These are phyloP conservation scores for Prototheca wickerhamii DNA, from an alignment of 163 green algal species.

Conservation along the genomic window DNA sequence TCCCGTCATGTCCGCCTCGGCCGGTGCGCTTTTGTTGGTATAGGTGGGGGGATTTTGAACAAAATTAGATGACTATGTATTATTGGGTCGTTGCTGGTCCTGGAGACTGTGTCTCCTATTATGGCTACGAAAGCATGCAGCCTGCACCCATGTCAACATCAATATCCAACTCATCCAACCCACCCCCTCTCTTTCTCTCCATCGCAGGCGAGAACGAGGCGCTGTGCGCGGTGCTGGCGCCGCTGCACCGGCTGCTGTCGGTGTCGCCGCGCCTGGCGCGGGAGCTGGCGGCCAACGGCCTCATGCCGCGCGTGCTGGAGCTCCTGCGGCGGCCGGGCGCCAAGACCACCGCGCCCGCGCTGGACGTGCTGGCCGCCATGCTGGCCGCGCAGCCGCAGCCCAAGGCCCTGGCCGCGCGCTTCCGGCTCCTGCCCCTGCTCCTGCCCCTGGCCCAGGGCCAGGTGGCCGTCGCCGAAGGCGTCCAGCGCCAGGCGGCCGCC, in stretches of 20 bases:
- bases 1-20: slow-evolving; percentile 22
- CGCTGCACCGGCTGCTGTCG: slow-evolving; percentile 36
- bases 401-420: slow-evolving; percentile 23
- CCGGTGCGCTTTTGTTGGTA: no score
- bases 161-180: no score
- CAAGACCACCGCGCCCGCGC: slow-evolving; percentile 47
- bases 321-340: slow-evolving; percentile 33
- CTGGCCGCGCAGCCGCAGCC: slow-evolving; percentile 62
- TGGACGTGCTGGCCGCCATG: slow-evolving; percentile 56
- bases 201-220: slow-evolving; percentile 21
- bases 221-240: slow-evolving; percentile 27
- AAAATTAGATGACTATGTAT: no score
- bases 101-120: no score
- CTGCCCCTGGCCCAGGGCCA: not conserved
- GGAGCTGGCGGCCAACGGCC: slow-evolving; percentile 26
- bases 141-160: no score
- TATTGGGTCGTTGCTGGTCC: no score
- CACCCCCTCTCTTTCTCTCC: no score
- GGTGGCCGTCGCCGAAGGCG: not conserved
- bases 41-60: no score
- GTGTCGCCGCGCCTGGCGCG: slow-evolving; percentile 24
- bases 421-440: not conserved
- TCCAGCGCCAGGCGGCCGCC: not conserved
- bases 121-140: no score
- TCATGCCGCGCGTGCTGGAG: slow-evolving; percentile 20